Evolutionary conservation across 768 basidiomycete genomes (phyloP).

Genomic region (Trametes maxima): DNA sequence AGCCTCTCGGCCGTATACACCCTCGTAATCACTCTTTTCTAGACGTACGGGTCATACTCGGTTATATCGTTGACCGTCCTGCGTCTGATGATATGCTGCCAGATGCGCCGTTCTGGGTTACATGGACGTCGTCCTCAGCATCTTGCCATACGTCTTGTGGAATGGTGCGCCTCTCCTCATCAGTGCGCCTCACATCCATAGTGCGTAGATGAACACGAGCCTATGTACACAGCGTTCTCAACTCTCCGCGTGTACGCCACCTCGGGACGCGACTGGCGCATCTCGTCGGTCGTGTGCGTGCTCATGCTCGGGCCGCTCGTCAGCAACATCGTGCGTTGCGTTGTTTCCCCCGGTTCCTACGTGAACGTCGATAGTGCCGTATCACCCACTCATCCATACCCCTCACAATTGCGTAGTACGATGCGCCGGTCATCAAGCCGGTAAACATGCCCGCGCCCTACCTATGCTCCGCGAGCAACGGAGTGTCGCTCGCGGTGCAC

Average conservation of each 20-base stretch:
- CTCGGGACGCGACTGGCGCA: slow-evolving; percentile 3
- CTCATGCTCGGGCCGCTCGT: slow-evolving; percentile 8
- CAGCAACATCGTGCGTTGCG: neutral
- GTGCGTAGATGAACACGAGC: too few species aligned
- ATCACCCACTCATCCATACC: neutral
- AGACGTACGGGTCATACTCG: neutral
- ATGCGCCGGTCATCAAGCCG: neutral
- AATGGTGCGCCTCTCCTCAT: neutral
- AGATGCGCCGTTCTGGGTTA: slow-evolving; percentile 1
- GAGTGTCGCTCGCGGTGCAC: neutral
- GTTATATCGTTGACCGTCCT: too few species aligned
- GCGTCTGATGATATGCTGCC: too few species aligned
- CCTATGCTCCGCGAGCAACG: neutral
- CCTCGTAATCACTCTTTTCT: neutral
- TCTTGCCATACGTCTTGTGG: slow-evolving; percentile 7
- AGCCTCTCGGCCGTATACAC: too few species aligned
- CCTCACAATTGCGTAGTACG: neutral
- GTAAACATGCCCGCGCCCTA: slow-evolving; percentile 6
- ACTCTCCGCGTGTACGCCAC: slow-evolving; percentile 18
- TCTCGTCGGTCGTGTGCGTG: neutral
- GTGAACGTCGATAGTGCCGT: neutral
- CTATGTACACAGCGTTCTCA: slow-evolving; percentile 9
- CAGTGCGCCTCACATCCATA: too few species aligned
- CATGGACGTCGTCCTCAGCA: slow-evolving; percentile 3
- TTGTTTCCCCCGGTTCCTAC: neutral